These are phyloP conservation scores for Colletotrichum salicis DNA, from an alignment of 2,329 filamentous ascomycete species.

Conservation along the genomic window DNA sequence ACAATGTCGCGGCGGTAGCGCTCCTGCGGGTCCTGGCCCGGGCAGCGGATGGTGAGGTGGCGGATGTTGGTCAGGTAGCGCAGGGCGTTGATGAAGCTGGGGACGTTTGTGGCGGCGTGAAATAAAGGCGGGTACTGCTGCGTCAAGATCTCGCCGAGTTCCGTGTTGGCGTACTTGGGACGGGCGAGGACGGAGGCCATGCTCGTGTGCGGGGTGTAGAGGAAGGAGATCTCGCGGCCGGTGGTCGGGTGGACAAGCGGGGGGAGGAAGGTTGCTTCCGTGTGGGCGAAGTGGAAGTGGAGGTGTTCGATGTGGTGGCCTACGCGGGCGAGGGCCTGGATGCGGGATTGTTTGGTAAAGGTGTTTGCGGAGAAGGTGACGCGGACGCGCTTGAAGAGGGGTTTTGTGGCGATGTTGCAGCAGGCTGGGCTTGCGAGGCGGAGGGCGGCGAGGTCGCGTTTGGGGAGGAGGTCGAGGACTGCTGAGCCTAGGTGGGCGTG, in stretches of 20 bases:
- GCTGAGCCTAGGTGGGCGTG: constrained; percentile 54
- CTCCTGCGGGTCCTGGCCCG: constrained; percentile 74
- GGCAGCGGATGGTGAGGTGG: constrained; percentile 81
- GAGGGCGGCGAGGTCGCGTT: constrained; percentile 66
- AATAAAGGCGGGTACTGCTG: constrained; percentile 90
- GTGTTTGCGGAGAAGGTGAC: constrained; percentile 78
- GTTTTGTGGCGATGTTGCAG: constrained; percentile 75
- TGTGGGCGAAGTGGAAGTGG: constrained; percentile 81
- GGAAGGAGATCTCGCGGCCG: constrained; percentile 81
- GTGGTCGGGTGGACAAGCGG: constrained; percentile 83
- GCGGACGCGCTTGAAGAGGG: constrained; percentile 75
- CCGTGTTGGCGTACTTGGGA: constrained; percentile 82
- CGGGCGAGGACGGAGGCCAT: constrained; percentile 69
- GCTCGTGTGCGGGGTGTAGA: constrained; percentile 82
- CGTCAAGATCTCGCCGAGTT: constrained; percentile 83
- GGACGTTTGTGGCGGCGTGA: constrained; percentile 88
- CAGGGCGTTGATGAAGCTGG: constrained; percentile 83
- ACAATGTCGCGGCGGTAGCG: constrained; percentile 81
- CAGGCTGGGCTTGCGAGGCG: constrained; percentile 77
- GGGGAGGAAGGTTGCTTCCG: constrained; percentile 81
- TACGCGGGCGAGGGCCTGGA: constrained; percentile 80
- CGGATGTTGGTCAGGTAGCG: constrained; percentile 74
- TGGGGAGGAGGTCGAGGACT: constrained; percentile 61
- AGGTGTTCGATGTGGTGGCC: constrained; percentile 83
- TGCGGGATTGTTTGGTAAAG: constrained; percentile 78